Base-by-base conservation (phyloP, 75 land plant genomes). In the Selaginella moellendorffii region DNA sequence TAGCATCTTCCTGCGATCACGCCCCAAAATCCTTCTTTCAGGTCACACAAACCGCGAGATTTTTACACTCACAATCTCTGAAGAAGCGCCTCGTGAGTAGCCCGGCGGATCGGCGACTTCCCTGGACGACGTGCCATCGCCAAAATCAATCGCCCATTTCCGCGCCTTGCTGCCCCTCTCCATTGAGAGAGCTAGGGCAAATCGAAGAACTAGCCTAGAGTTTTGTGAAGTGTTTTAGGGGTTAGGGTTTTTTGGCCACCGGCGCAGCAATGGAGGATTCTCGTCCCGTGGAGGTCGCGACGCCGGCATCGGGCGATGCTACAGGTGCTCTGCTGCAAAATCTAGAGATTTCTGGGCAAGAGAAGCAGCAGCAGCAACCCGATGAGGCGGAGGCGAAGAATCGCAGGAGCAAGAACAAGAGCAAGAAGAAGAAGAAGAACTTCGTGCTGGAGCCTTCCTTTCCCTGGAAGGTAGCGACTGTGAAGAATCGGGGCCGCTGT, bases 121-220 rank as follows among this genome's bases (percentile, higher is more conserved):
- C 14, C 87, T 72, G 1, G 78, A 54, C 0, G 85, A 65, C 24
- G 70, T 58, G 30, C 81, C 91, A n/a, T 70, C 59, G 2, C 74
- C 61, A 28, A 90, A 75, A 14, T 90, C 90, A 29, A 86, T 78
- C 25, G 87, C 97, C 97, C 97, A 90, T 65, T 79, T 74, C 27
- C 90, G 77, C 1, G 63, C 78, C 46, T 68, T 42, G n/a, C n/a
- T n/a, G 2, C 75, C 84, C 64, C 72, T 80, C 5, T 36, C 46
- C 46, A 36, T 36, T 36, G n/a, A n/a, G n/a, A n/a, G n/a, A n/a
- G n/a, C n/a, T n/a, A n/a, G n/a, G n/a, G n/a, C n/a, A n/a, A n/a
- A n/a, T n/a, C n/a, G n/a, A n/a, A n/a, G n/a, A n/a, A n/a, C n/a
- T n/a, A n/a, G n/a, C n/a, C n/a, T n/a, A n/a, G n/a, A n/a, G n/a